Evolutionary conservation across 1,284 basidiomycete genomes (phyloP).

Genomic region (Chiua sp.): DNA sequence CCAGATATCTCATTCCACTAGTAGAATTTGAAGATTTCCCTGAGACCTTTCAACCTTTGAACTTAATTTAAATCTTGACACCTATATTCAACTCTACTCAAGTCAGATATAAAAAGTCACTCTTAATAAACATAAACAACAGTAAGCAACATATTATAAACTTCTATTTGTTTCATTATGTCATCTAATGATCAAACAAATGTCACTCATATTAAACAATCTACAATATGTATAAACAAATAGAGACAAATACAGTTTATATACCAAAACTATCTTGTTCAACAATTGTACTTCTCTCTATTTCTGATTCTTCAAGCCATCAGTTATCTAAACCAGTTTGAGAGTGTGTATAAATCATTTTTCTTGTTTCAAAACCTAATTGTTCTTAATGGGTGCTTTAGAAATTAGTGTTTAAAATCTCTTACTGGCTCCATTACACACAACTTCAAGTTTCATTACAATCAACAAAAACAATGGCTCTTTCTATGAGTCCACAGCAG

Average conservation of each 20-base stretch:
- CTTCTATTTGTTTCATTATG: not conserved
- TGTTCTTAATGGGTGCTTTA: not conserved
- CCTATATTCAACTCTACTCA: too few relatives aligned
- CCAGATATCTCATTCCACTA: too few relatives aligned
- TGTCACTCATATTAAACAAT: conserved; percentile 7
- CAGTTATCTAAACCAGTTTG: not conserved
- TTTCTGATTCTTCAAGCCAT: not conserved
- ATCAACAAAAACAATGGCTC: conserved; percentile 12
- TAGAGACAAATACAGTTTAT: conserved; percentile 4
- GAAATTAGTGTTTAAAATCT: not conserved
- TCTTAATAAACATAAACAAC: too few relatives aligned
- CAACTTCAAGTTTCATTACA: not conserved
- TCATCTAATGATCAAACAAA: not conserved
- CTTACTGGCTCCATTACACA: not conserved
- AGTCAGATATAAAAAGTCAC: too few relatives aligned
- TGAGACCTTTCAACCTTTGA: too few relatives aligned
- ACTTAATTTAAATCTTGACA: too few relatives aligned
- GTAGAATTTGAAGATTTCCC: too few relatives aligned
- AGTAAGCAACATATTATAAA: too few relatives aligned
- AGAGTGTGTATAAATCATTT: conserved; percentile 6
- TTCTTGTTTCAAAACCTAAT: not conserved
- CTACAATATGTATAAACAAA: conserved; percentile 23
- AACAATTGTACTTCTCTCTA: not conserved
- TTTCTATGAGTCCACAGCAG: conserved; percentile 21
- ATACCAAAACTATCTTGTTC: not conserved